A percentile compares a stretch with the other conserved stretches of the same genome.
Evolutionary conservation across 352 stramenopile genomes (phyloP).

Genomic region (Pythium coloratum): DNA sequence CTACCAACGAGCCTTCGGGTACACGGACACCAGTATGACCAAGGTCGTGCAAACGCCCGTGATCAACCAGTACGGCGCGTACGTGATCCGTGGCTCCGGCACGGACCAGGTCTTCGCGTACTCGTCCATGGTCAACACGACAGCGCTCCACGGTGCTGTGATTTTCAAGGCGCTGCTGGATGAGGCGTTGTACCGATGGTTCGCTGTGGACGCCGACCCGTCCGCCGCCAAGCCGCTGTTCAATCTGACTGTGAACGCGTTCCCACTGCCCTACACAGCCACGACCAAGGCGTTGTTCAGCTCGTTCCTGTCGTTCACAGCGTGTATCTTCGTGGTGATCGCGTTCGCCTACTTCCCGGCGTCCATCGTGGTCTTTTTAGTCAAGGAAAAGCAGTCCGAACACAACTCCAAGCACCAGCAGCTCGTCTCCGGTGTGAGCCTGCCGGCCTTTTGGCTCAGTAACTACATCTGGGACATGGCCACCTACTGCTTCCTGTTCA

Average conservation of each 20-base stretch:
- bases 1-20: slow-evolving; percentile 36
- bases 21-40: slow-evolving; percentile 10
- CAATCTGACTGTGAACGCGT: slow-evolving; percentile 49
- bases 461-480: slow-evolving; percentile 92
- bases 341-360: slow-evolving; percentile 89
- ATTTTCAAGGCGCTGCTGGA: slow-evolving; percentile 67
- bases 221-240: slow-evolving; percentile 25
- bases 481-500: slow-evolving; percentile 80
- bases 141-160: slow-evolving; percentile 34
- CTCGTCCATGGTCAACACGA: slow-evolving; percentile 54
- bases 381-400: slow-evolving; percentile 82
- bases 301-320: slow-evolving; percentile 67
- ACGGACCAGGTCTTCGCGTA: slow-evolving; percentile 40
- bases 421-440: slow-evolving; percentile 86
- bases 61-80: slow-evolving; percentile 39
- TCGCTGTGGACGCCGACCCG: slow-evolving; percentile 37
- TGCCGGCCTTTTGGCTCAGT: slow-evolving; percentile 94
- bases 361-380: slow-evolving; percentile 91
- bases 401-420: slow-evolving; percentile 92
- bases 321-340: slow-evolving; percentile 84
- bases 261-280: slow-evolving; percentile 50
- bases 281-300: slow-evolving; percentile 43
- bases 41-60: slow-evolving; percentile 5
- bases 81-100: slow-evolving; percentile 31
- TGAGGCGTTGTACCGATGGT: slow-evolving; percentile 59